Evolutionary conservation across 108 stramenopile genomes (phyloP), one percentile per base, ranked within the genome.

Genomic region (Ochromonas danica): DNA sequence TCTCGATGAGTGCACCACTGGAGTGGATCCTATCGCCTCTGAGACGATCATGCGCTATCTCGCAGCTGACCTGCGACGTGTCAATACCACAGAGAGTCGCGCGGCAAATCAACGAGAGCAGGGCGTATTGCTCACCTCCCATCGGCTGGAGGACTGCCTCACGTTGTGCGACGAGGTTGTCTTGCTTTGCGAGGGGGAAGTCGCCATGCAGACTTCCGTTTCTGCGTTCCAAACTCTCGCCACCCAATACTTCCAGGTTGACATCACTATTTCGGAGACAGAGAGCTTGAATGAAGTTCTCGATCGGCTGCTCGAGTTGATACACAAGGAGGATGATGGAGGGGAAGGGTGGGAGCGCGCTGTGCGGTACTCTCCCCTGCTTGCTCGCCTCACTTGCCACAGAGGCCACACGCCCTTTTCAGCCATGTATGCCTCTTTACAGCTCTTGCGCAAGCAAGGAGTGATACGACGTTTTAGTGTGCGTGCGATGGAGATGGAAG

Each of bases 1-100:
- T 38, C 40, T 75, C 14, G 72, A 75, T 36, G 72, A 75, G 40
- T 27, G n/a, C 43, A 57, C 72, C 36, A 75, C 40, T 10, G 72
- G 72, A 6, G 72, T 75, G 27, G 72, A 75, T 36, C 72, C 72
- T 6, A 41, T 60, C 40, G 36, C 72, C 3, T 6, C 72, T 10
- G 72, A 27, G 31, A 3, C n/a, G 3, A 75, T 75, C 72, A 41
- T 75, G 10, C 3, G 10, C 17, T 36, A 75, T 25, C 36, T 75
- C 36, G 28, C 17, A 28, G 31, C 17, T 41, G 30, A 31, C 27
- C 14, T 36, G 14, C 6, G 22, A 14, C 6, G 22, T 51, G 22
- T 14, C 22, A 51, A 51, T 51, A 51, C 6, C 22, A 6, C 14
- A 51, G 22, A 22, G 22, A 51, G 45, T 67, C 14, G 10, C 25